Conservation (phyloP, 2,329 filamentous ascomycete species). For the Pseudocercospora fuligena region DNA sequence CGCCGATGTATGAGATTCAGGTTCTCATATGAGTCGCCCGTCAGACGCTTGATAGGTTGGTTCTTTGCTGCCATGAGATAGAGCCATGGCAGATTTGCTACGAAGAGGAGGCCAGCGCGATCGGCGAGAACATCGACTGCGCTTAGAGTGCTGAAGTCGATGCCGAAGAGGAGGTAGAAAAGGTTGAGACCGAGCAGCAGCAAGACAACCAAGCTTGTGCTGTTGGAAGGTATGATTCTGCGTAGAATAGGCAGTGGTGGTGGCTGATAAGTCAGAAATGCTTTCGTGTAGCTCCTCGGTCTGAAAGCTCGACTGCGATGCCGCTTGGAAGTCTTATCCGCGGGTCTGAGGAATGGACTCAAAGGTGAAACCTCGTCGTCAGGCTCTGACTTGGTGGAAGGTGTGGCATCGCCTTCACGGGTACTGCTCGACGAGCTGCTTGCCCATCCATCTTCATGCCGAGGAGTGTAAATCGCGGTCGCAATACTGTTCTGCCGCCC, state of each 20-base stretch:
- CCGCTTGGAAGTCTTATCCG: not conserved
- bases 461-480: conserved; percentile 2
- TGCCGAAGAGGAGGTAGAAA: conserved; percentile 62
- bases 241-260: conserved; percentile 61
- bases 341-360: conserved; percentile 40
- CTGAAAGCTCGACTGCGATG: not conserved
- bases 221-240: conserved; percentile 62
- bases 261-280: conserved; percentile 62
- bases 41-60: conserved; percentile 64
- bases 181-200: conserved; percentile 60
- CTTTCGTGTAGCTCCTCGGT: conserved; percentile 19
- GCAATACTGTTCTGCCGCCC: not conserved
- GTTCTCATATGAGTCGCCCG: conserved; percentile 68
- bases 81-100: conserved; percentile 58
- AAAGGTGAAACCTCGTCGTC: conserved; percentile 32
- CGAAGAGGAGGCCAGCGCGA: conserved; percentile 59
- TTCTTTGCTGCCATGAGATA: conserved; percentile 71
- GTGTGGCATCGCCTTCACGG: conserved; percentile 42
- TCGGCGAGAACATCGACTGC: conserved; percentile 59
- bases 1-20: conserved; percentile 69
- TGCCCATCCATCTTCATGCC: conserved; percentile 12
- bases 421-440: conserved; percentile 49
- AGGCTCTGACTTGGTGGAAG: conserved; percentile 28
- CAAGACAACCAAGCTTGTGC: conserved; percentile 58
- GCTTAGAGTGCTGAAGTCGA: conserved; percentile 46